These are phyloP conservation scores for Sarocladium oryzae DNA, from an alignment of 2,329 filamentous ascomycete species.

Conservation along the genomic window DNA sequence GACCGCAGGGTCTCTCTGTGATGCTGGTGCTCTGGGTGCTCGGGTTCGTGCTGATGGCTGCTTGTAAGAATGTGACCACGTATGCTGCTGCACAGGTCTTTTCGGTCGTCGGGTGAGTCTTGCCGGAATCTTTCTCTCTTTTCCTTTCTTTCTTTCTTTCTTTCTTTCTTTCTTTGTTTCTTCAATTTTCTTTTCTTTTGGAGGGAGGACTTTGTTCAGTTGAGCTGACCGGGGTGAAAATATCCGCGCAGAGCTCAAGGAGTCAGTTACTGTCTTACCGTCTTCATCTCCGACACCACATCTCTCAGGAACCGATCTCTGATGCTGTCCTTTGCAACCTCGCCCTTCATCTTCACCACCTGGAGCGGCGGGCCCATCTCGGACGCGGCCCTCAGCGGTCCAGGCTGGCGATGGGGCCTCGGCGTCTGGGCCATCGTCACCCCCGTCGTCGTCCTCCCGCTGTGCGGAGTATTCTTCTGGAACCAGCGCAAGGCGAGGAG, in stretches of 20 bases:
- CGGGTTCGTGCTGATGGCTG: slow-evolving; percentile 50
- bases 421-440: slow-evolving; percentile 59
- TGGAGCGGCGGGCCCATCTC: slow-evolving; percentile 24
- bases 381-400: slow-evolving; percentile 14
- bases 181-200: too few species aligned
- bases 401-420: slow-evolving; percentile 62
- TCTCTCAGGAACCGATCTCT: slow-evolving; percentile 25
- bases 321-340: slow-evolving; percentile 23
- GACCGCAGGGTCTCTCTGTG: slow-evolving; percentile 27
- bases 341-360: slow-evolving; percentile 30
- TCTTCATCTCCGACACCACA: slow-evolving; percentile 27
- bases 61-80: slow-evolving; percentile 42
- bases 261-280: slow-evolving; percentile 21
- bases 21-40: slow-evolving; percentile 30
- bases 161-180: too few species aligned
- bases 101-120: slow-evolving; percentile 46
- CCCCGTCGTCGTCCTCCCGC: slow-evolving; percentile 53
- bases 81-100: slow-evolving; percentile 44
- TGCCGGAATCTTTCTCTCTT: too few species aligned
- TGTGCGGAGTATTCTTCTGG: slow-evolving; percentile 51
- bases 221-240: slow-evolving; percentile 10
- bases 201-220: too few species aligned
- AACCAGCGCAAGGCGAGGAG: slow-evolving; percentile 51
- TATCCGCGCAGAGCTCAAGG: slow-evolving; percentile 26
- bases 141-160: neutral